Base-by-base conservation (phyloP, 1,284 basidiomycete species). In the Xanthoconium separans region DNA sequence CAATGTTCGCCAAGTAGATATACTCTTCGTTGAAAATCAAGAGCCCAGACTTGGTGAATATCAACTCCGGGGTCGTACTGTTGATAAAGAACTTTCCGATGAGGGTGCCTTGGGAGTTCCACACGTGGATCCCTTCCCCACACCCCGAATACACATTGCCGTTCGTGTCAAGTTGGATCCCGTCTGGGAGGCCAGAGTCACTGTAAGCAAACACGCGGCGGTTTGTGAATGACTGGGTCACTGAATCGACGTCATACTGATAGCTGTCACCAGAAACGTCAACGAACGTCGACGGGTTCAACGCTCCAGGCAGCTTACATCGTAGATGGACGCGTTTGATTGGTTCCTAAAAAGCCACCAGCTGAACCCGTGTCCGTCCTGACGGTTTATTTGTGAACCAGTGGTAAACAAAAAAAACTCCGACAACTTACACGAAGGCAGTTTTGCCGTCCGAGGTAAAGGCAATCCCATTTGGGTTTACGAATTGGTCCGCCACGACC, bases 1-100 rank as follows among this genome's bases (percentile, higher is more conserved):
- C 29, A 27, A 53, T 50, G 24, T 53, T 37, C 4, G 27, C 51
- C 27, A 53, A 27, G 30, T 53, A 49, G 33, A 66, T 51, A 13
- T 4, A 44, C 16, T 66, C 44, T 10, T 63, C 62, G 5, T 24
- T 2, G 2, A 66, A 50, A 16, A 64, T 49, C 15, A 66, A 41
- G n/a, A 65, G 55, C 6, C 62, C 62, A 31, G 62, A 66, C 4
- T 47, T 55, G 8, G 62, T 66, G 31, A 91, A 91, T 9, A 82
- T 78, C 72, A 86, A 74, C 65, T 91, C 88, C 33, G 88, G 80
- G 5, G 79, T 77, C 0, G 75, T 76, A 4, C 69, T 74, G 15
- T 83, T 83, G 0, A 85, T 58, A 71, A 86, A 90, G 66, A 92
- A 85, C 69, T 91, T 92, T 40, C 90, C 89, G 10, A 92, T 71